Conservation (phyloP, 2,329 filamentous ascomycete genomes). For the Arthrobotrys megalospora region DNA sequence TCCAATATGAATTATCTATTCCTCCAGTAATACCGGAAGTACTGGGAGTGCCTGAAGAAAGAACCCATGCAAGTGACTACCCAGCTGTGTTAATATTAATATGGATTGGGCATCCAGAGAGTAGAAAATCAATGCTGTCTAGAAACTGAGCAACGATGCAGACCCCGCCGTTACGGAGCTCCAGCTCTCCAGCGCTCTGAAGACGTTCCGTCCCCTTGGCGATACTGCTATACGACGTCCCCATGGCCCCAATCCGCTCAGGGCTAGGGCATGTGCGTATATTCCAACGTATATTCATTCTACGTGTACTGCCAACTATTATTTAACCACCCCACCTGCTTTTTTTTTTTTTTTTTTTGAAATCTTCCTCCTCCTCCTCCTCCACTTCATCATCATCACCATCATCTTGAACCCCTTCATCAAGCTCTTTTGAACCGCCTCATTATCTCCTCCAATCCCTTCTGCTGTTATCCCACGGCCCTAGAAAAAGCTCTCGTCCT, state of each 20-base stretch:
- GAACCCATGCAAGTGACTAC: too few relatives aligned
- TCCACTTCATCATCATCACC: constrained; percentile 5
- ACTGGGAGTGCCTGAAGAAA: too few relatives aligned
- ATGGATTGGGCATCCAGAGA: too few relatives aligned
- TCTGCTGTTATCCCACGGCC: too few relatives aligned
- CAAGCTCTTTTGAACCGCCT: not conserved
- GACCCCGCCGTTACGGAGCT: not conserved
- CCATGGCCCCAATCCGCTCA: not conserved
- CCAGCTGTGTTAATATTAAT: too few relatives aligned
- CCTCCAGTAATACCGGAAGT: too few relatives aligned
- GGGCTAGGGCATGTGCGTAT: not conserved
- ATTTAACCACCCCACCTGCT: not conserved
- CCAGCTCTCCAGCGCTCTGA: not conserved
- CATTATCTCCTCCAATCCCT: not conserved
- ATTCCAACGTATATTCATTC: not conserved
- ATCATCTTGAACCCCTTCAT: not conserved
- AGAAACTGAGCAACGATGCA: not conserved
- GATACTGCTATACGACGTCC: not conserved
- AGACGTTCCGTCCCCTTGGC: not conserved
- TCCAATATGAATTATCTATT: too few relatives aligned
- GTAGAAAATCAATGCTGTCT: not conserved
- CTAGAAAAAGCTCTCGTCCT: not conserved
- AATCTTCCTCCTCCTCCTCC: not conserved
- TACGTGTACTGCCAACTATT: not conserved
- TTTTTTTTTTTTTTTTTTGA: not conserved